Evolutionary conservation across 768 basidiomycete genomes (phyloP).

Genomic region (Phaffia australis): DNA sequence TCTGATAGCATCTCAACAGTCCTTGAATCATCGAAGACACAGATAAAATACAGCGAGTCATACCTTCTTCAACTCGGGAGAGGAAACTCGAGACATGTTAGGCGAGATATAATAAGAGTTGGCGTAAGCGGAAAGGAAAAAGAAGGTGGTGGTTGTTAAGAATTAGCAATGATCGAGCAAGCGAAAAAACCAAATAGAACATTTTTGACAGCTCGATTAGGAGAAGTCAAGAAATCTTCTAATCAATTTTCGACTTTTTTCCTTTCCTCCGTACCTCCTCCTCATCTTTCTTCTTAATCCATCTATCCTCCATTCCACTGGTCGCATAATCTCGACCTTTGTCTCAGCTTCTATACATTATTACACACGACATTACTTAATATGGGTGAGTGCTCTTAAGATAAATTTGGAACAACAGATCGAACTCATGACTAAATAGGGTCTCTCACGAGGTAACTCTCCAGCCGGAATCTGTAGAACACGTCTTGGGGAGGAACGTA

Average conservation of each 20-base stretch:
- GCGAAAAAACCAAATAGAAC: too few species aligned
- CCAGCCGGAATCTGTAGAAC: constrained; percentile 77
- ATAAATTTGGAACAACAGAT: background rate
- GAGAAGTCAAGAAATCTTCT: too few species aligned
- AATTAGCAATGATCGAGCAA: background rate
- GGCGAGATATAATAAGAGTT: constrained; percentile 37
- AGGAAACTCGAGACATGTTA: constrained; percentile 86
- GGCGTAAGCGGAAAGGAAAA: background rate
- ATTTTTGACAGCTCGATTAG: too few species aligned
- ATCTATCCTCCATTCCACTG: too few species aligned
- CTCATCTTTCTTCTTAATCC: too few species aligned
- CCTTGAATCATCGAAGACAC: constrained; percentile 6
- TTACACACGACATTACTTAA: too few species aligned
- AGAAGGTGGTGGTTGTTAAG: constrained; percentile 1
- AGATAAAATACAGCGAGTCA: background rate
- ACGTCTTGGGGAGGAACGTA: constrained; percentile 89
- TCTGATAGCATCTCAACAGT: too few species aligned
- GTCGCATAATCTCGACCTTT: background rate
- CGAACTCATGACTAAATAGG: constrained; percentile 45
- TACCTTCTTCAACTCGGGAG: constrained; percentile 99
- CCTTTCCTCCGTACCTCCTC: too few species aligned
- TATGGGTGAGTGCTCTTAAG: too few species aligned
- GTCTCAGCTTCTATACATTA: too few species aligned
- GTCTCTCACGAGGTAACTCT: too few species aligned
- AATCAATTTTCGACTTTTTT: too few species aligned